Conservation (phyloP, 1,284 basidiomycete genomes). For the Sparassis latifolia region DNA sequence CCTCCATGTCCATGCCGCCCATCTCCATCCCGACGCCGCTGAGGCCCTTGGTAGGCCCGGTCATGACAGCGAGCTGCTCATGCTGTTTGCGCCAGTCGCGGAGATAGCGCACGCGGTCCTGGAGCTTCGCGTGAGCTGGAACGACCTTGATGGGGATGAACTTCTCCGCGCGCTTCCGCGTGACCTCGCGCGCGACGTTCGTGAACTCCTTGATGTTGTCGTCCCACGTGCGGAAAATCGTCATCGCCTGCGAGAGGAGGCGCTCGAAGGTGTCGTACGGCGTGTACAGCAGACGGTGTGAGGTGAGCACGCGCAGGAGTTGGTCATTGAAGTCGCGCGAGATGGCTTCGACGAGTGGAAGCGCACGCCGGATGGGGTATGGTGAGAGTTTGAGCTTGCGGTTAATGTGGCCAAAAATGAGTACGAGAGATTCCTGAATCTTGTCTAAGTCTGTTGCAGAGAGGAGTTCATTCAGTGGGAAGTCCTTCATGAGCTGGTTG, state of each 20-base stretch:
- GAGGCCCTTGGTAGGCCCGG: conserved; percentile 86
- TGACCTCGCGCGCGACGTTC: conserved; percentile 93
- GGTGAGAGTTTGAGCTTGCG: conserved; percentile 94
- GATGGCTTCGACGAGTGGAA: conserved; percentile 96
- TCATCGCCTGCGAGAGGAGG: conserved; percentile 68
- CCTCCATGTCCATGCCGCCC: conserved; percentile 92
- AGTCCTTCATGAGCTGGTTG: conserved; percentile 98
- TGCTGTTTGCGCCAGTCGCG: conserved; percentile 95
- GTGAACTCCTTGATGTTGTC: conserved; percentile 98
- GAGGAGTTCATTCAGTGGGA: conserved; percentile 93
- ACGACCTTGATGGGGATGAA: conserved; percentile 97
- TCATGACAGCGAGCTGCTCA: conserved; percentile 97
- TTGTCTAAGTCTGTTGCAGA: conserved; percentile 95
- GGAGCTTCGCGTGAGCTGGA: conserved; percentile 86
- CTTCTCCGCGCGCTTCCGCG: conserved; percentile 85
- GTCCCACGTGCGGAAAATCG: conserved; percentile 94
- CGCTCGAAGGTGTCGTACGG: conserved; percentile 94
- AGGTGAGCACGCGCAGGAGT: conserved; percentile 84
- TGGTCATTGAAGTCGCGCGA: conserved; percentile 96
- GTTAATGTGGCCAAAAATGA: conserved; percentile 93
- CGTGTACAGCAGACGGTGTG: conserved; percentile 87
- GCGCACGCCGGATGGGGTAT: conserved; percentile 91
- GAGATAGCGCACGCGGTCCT: conserved; percentile 85
- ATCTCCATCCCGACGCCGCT: conserved; percentile 66
- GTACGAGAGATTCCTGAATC: conserved; percentile 80